These are phyloP conservation scores for Cercospora zeina DNA, from an alignment of 2,329 filamentous ascomycete species.

Conservation along the genomic window DNA sequence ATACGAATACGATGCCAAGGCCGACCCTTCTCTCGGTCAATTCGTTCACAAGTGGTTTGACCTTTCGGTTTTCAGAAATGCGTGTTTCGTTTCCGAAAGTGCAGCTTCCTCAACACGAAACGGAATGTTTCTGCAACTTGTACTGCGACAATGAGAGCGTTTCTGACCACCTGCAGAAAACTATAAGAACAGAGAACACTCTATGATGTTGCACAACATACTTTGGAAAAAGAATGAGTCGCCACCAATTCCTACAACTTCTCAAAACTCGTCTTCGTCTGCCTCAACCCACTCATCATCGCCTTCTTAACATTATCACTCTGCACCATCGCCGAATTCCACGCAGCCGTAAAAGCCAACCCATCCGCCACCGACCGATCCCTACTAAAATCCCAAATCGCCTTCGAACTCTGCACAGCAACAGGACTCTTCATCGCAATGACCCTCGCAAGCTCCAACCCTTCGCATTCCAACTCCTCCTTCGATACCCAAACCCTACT, in stretches of 20 bases:
- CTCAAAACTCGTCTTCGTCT: slow-evolving; percentile 31
- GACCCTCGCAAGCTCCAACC: slow-evolving; percentile 61
- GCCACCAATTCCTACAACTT: slow-evolving; percentile 28
- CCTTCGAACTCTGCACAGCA: slow-evolving; percentile 83
- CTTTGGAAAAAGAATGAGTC: neutral
- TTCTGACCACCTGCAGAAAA: too few relatives aligned
- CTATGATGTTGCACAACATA: neutral
- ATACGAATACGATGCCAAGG: slow-evolving; percentile 2
- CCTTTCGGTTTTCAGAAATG: neutral
- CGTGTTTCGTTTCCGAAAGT: neutral
- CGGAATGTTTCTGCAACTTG: too few relatives aligned
- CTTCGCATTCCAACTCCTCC: slow-evolving; percentile 62
- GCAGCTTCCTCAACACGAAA: neutral
- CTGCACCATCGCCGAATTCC: slow-evolving; percentile 32
- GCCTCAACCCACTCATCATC: slow-evolving; percentile 30
- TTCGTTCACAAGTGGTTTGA: neutral
- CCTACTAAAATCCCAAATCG: slow-evolving; percentile 76
- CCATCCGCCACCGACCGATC: slow-evolving; percentile 71
- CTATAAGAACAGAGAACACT: neutral
- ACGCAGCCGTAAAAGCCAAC: slow-evolving; percentile 28
- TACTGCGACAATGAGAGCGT: too few relatives aligned
- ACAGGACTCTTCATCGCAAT: slow-evolving; percentile 83
- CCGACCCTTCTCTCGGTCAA: neutral
- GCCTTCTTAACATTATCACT: slow-evolving; percentile 29
- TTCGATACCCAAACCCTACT: slow-evolving; percentile 64